Base-by-base conservation (phyloP, 768 basidiomycete genomes). In the Naganishia friedmannii region DNA sequence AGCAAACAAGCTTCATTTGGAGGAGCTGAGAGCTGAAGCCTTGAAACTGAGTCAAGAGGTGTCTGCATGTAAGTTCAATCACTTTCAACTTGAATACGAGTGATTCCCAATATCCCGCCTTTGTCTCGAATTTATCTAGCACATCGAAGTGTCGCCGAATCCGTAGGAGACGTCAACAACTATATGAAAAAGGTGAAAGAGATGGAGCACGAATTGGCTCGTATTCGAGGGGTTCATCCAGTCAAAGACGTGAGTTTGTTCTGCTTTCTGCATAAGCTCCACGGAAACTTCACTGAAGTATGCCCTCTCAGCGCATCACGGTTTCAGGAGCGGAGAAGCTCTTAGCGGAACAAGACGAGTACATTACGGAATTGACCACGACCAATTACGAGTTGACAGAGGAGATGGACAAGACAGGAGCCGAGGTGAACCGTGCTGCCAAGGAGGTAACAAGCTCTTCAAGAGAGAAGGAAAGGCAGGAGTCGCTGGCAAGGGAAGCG, bases 341-440 rank as follows among this genome's bases (percentile, higher is more conserved):
- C 66, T 86, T 92, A 1, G 87, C 88, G 12, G 85, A 85, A 13
- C 92, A 94, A 73, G 87, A 90, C n/a, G 84, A 83, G 10, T 86
- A 90, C 77, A 90, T 94, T 87, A 89, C 92, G 76, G 82, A 80
- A n/a, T 82, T 90, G 51, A 87, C 86, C 58, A 90, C 90, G 58
- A 84, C 88, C 69, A 83, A 88, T 8, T 86, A 88, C 1, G 51
- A 66, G 8, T 71, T 75, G 7, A 70, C 66, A 1, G 51, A 21
- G 68, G 77, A 78, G 13, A 77, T 87, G 28, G 86, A 87, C 60
- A 83, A 83, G 58, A 82, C 81, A 42, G 83, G 87, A 42, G 84
- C 85, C 28, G 80, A 81, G 5, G 83, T 87, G 1, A 67, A 75
- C 3, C 70, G 67, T 28, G 70, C 74, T 0, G 76, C 77, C n/a